Evolutionary conservation across 257 asterid species (phyloP).

Genomic region (Knoxia roxburghii): DNA sequence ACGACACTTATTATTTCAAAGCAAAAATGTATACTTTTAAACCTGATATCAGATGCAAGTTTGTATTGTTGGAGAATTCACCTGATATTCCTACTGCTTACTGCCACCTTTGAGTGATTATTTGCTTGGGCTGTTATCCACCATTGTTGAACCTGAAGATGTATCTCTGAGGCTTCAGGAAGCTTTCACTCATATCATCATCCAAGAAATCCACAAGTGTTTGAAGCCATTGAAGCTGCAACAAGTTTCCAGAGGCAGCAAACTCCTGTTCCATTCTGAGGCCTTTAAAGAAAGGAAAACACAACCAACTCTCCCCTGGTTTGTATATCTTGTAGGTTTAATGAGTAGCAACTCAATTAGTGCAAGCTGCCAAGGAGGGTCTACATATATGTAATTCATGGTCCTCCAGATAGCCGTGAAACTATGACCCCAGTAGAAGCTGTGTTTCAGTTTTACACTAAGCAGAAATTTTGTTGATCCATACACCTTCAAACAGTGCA

Average conservation of each 20-base stretch:
- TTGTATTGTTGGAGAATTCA: too few species aligned
- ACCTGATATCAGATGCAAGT: too few species aligned
- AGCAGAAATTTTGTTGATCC: conserved; percentile 34
- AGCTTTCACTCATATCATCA: conserved; percentile 55
- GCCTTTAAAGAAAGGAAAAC: conserved; percentile 20
- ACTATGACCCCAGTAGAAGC: conserved; percentile 82
- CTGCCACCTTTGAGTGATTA: conserved; percentile 8
- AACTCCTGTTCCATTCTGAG: conserved; percentile 61
- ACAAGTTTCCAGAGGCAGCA: conserved; percentile 37
- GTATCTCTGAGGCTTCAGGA: conserved; percentile 51
- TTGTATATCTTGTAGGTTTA: conserved; percentile 53
- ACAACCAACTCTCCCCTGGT: conserved; percentile 28
- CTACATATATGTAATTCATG: conserved; percentile 82
- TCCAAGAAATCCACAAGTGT: conserved; percentile 48
- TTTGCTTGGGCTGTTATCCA: conserved; percentile 66
- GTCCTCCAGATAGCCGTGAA: conserved; percentile 98
- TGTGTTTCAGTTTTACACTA: conserved; percentile 56
- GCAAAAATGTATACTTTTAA: too few species aligned
- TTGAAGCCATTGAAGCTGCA: conserved; percentile 81
- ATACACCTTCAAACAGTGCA: conserved; percentile 96
- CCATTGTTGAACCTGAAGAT: conserved; percentile 80
- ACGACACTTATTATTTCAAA: too few species aligned
- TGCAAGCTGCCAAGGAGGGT: conserved; percentile 74
- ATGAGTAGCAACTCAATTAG: conserved; percentile 60
- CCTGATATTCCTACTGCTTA: too few species aligned